These are phyloP conservation scores for Cucurbitaria berberidis DNA, from an alignment of 2,329 filamentous ascomycete species.

Conservation along the genomic window DNA sequence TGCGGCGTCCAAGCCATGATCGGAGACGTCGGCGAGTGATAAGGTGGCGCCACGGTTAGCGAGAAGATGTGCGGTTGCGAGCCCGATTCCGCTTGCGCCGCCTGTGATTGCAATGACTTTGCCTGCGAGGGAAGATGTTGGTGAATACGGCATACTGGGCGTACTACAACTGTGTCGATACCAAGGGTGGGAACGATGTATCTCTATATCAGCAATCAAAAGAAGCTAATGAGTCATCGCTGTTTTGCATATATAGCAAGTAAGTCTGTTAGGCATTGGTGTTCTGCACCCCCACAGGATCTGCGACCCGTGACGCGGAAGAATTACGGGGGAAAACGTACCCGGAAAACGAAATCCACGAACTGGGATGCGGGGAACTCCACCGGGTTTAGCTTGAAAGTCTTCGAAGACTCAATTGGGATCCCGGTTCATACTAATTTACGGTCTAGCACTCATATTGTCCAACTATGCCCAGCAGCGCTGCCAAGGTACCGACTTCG, in stretches of 20 bases:
- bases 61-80: conserved; percentile 52
- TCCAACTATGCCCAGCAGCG: not conserved
- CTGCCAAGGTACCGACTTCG: not conserved
- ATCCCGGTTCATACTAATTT: too few species aligned
- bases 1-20: conserved; percentile 40
- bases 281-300: not conserved
- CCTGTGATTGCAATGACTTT: conserved; percentile 17
- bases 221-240: not conserved
- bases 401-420: too few species aligned
- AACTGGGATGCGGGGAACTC: not conserved
- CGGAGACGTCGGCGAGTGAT: conserved; percentile 33
- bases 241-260: not conserved
- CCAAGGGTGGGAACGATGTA: not conserved
- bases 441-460: too few species aligned
- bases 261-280: too few species aligned
- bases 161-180: not conserved
- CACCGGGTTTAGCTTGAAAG: not conserved
- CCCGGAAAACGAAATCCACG: not conserved
- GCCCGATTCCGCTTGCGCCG: conserved; percentile 52
- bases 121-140: conserved; percentile 1
- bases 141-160: conserved; percentile 1
- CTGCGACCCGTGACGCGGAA: not conserved
- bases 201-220: not conserved
- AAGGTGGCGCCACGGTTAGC: conserved; percentile 48
- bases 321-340: too few species aligned